Percentiles rank a stretch among this genome's conserved stretches.
phyloP scores from a whole-genome alignment of 495 filamentous ascomycete genomes.

The Aspergillus diversus region DNA sequence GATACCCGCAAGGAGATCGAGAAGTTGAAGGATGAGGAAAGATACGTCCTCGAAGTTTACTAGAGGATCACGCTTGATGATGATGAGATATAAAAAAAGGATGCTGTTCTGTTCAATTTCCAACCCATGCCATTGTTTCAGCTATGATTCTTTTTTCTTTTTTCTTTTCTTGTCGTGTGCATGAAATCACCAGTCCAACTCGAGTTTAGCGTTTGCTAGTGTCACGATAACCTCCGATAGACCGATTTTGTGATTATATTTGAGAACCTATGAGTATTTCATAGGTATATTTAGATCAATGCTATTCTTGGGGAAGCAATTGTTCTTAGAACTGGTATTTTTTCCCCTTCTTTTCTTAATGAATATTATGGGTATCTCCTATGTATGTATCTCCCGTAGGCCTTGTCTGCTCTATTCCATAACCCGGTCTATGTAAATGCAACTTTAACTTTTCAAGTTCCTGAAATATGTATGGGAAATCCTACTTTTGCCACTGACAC shows the following conservation, averaged over 20 bases:
- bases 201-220: constrained; percentile 33
- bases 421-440: neutral
- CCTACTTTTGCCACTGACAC: neutral
- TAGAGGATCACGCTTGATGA: constrained; percentile 41
- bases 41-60: constrained; percentile 97
- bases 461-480: neutral
- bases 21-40: constrained; percentile 86
- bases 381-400: constrained; percentile 19
- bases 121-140: too few relatives aligned
- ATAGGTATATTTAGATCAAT: constrained; percentile 4
- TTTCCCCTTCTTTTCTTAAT: constrained; percentile 3
- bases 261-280: neutral
- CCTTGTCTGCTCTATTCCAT: neutral
- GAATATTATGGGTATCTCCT: constrained; percentile 26
- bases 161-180: constrained; percentile 16
- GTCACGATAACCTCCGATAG: constrained; percentile 15
- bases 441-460: constrained; percentile 1
- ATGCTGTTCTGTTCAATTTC: neutral
- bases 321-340: constrained; percentile 2
- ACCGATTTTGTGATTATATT: constrained; percentile 10
- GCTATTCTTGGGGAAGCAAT: neutral
- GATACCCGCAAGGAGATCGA: constrained; percentile 94
- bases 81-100: constrained; percentile 1
- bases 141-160: neutral
- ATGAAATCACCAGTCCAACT: constrained; percentile 27